Evolutionary conservation across 2,329 filamentous ascomycete genomes (phyloP), one percentile per base, ranked within the genome.

Genomic region (Alternaria arbusti): DNA sequence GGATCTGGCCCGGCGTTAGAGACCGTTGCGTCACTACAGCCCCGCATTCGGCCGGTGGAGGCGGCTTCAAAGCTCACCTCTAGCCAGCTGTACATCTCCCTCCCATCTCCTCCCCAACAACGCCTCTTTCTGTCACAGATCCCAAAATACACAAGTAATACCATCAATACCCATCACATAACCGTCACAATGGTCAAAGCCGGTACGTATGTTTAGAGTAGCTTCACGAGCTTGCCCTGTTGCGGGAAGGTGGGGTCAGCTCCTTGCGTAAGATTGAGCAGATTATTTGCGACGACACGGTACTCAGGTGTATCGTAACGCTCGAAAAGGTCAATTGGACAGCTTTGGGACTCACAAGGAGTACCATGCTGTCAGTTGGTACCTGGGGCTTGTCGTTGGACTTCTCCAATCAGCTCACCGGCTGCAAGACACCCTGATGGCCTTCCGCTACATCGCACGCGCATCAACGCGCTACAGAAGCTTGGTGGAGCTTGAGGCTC

Each of bases 131-230:
- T 45, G 30, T 66, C 65, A 57, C 46, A 64, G 60, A 58, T 55
- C 60, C 17, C 15, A 28, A 52, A 51, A 61, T 64, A 64, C 63
- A 51, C 65, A 65, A 40, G 15, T 54, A 57, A 63, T 61, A 66
- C 25, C 43, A 50, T 60, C 57, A 69, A 66, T 63, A 52, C 61
- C 56, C 58, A 63, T 64, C 57, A 56, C 66, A 70, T 65, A 83
- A 85, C 84, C 85, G 84, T 85, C 91, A 97, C 90, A 90, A 97
- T 97, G 94, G 94, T 97, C 87, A 97, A 97, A 89, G 94, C 95
- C 86, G 93, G 93, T 97, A 89, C 80, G 91, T 88, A 26, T 65
- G 46, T 64, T 57, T 61, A 12, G 61, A 51, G 44, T 66, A 70
- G 52, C 51, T 61, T 59, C 57, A 40, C 49, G 60, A 59, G 60